Conservation (phyloP, 441 rosid species). For the Arabidopsis lyrata region DNA sequence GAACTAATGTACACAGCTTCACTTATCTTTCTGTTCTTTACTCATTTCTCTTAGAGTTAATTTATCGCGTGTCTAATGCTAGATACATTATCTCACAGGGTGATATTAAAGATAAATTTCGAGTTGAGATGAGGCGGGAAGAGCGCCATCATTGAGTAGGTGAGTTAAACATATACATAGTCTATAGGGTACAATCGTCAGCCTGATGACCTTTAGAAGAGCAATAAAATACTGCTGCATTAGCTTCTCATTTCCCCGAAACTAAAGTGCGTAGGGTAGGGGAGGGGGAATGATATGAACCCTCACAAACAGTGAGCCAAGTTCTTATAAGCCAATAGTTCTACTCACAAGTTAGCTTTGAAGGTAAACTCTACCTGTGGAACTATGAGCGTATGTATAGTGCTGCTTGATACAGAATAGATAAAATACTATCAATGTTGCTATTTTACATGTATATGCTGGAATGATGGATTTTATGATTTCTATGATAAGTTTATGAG, state of each 20-base stretch:
- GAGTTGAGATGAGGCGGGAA: conserved; percentile 44
- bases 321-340: not conserved
- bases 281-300: conserved; percentile 16
- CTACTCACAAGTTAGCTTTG: conserved; percentile 11
- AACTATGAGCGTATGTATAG: conserved; percentile 11
- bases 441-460: not conserved
- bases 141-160: conserved; percentile 32
- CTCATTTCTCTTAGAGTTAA: conserved; percentile 12
- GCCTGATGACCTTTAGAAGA: not conserved
- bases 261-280: not conserved
- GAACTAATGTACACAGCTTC: conserved; percentile 40
- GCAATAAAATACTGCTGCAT: not conserved
- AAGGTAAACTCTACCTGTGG: not conserved
- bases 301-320: conserved; percentile 27
- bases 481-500: conserved; percentile 4
- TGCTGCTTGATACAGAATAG: not conserved
- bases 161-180: conserved; percentile 25
- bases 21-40: conserved; percentile 17
- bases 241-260: conserved; percentile 22
- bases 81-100: conserved; percentile 29
- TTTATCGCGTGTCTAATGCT: conserved; percentile 12
- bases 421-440: not conserved
- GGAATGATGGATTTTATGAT: conserved; percentile 1
- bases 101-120: conserved; percentile 45
- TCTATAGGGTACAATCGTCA: not conserved